Conservation (phyloP, 2,329 filamentous ascomycete genomes). For the Aspergillus aculeatus region DNA sequence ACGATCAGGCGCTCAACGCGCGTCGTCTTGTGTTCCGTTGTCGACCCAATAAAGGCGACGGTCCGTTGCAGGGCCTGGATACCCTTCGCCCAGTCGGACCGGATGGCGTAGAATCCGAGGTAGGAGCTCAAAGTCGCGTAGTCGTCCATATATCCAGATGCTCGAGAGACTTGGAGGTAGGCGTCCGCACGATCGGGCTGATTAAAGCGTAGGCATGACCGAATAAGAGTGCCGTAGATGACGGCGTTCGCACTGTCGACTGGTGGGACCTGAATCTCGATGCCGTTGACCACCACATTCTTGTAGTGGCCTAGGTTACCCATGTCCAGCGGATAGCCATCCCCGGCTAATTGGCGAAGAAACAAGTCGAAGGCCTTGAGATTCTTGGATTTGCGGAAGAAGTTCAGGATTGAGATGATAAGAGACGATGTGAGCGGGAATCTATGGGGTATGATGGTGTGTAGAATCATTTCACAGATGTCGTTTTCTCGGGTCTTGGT, state of each 20-base stretch:
- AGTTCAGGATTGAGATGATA: slow-evolving; percentile 38
- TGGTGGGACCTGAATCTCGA: slow-evolving; percentile 39
- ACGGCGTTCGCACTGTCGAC: slow-evolving; percentile 33
- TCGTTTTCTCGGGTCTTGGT: slow-evolving; percentile 41
- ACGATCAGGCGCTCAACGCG: slow-evolving; percentile 37
- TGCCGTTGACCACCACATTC: slow-evolving; percentile 33
- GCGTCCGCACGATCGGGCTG: slow-evolving; percentile 43
- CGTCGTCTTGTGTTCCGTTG: slow-evolving; percentile 27
- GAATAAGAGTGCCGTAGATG: slow-evolving; percentile 38
- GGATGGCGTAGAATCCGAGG: slow-evolving; percentile 38
- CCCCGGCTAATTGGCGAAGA: slow-evolving; percentile 36
- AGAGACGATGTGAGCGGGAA: slow-evolving; percentile 37
- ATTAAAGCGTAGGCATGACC: slow-evolving; percentile 40
- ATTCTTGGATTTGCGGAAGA: slow-evolving; percentile 42
- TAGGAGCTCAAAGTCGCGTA: slow-evolving; percentile 39
- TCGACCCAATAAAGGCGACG: slow-evolving; percentile 37
- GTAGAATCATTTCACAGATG: slow-evolving; percentile 38
- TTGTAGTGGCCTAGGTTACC: slow-evolving; percentile 26
- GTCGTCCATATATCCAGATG: slow-evolving; percentile 38
- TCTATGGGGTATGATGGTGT: slow-evolving; percentile 38
- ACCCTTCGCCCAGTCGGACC: slow-evolving; percentile 39
- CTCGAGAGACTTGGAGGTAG: slow-evolving; percentile 38
- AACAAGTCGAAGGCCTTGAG: slow-evolving; percentile 43
- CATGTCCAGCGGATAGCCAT: slow-evolving; percentile 37
- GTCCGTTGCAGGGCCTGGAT: slow-evolving; percentile 32